Percentiles rank a stretch among this genome's conserved stretches.
phyloP scores from a whole-genome alignment of 2,329 filamentous ascomycete species.

The Ramichloridium luteum region DNA sequence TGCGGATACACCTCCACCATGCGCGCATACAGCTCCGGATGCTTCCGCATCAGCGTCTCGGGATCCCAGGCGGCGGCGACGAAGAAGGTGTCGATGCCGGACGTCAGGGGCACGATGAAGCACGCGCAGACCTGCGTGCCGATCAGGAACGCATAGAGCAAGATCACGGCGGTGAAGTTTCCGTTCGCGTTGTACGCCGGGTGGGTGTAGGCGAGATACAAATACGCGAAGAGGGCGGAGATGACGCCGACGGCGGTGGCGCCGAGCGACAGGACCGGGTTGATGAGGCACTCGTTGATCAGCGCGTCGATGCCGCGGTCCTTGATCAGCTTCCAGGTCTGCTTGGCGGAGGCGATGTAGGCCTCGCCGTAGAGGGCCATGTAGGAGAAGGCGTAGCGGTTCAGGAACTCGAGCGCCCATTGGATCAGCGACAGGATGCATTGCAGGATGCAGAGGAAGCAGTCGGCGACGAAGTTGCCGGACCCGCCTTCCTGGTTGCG shows the following conservation, averaged over 20 bases:
- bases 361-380: constrained; percentile 86
- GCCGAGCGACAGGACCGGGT: constrained; percentile 38
- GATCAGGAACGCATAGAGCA: constrained; percentile 79
- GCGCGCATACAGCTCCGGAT: constrained; percentile 66
- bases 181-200: constrained; percentile 61
- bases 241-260: constrained; percentile 73
- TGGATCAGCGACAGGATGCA: constrained; percentile 68
- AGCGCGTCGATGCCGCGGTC: constrained; percentile 81
- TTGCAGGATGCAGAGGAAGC: constrained; percentile 61
- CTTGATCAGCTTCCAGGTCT: constrained; percentile 53
- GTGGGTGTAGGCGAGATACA: constrained; percentile 76
- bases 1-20: constrained; percentile 76
- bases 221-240: constrained; percentile 67
- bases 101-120: constrained; percentile 77
- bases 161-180: constrained; percentile 60
- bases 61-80: constrained; percentile 60
- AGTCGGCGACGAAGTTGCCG: constrained; percentile 55
- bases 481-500: constrained; percentile 50
- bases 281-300: constrained; percentile 76
- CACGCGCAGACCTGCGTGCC: constrained; percentile 82
- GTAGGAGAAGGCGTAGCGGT: constrained; percentile 56
- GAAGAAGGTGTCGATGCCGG: constrained; percentile 86
- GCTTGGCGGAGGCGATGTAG: constrained; percentile 77
- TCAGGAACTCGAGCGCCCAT: constrained; percentile 80
- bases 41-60: constrained; percentile 64